These are phyloP conservation scores for Anisodus acutangulus DNA, from an alignment of 257 asterid species.

Conservation along the genomic window DNA sequence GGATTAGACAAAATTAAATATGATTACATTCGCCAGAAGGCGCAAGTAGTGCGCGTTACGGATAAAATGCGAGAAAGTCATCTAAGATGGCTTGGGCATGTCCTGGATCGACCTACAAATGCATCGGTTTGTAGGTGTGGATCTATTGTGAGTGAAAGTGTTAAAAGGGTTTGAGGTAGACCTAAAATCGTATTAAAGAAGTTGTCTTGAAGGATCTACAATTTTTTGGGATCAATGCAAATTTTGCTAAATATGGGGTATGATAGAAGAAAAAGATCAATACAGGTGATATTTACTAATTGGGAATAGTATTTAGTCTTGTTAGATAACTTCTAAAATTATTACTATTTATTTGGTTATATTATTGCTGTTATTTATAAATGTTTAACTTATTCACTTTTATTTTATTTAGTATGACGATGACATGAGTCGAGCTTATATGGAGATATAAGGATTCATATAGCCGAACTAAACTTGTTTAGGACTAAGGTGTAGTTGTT, in stretches of 20 bases:
- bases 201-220: background rate
- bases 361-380: background rate
- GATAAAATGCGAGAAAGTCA: conserved; percentile 5
- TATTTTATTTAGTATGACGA: too few species aligned
- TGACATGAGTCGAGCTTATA: too few species aligned
- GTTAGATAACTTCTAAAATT: too few species aligned
- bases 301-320: too few species aligned
- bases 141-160: background rate
- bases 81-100: background rate
- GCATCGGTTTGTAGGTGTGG: background rate
- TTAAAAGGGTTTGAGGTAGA: background rate
- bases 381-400: background rate
- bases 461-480: too few species aligned
- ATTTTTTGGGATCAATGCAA: background rate
- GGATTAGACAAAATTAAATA: background rate
- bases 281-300: too few species aligned
- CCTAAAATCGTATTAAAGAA: background rate
- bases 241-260: background rate
- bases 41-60: background rate
- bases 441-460: too few species aligned
- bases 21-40: background rate
- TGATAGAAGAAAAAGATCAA: too few species aligned
- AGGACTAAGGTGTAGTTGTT: too few species aligned
- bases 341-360: too few species aligned
- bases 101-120: background rate